Conservation (phyloP, 1,139 yeast species). For the Hyphopichia khmerensis region DNA sequence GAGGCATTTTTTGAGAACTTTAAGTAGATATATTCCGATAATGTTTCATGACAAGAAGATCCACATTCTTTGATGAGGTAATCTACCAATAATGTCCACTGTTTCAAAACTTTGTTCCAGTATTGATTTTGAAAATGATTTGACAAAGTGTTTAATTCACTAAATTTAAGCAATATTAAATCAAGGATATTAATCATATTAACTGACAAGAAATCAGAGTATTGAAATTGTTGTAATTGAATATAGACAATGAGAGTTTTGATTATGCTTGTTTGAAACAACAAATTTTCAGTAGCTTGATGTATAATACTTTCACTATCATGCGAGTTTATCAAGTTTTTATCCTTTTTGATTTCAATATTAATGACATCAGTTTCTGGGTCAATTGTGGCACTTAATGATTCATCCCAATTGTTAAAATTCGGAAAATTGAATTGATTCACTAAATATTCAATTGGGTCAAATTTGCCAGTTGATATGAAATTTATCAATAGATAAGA, state of each 20-base stretch:
- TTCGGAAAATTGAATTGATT: conserved; percentile 29
- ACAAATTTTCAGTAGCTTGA: conserved; percentile 17
- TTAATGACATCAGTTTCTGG: conserved; percentile 15
- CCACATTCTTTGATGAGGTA: conserved; percentile 41
- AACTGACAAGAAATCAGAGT: conserved; percentile 33
- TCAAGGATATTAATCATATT: conserved; percentile 32
- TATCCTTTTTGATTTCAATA: conserved; percentile 19
- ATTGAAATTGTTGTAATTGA: conserved; percentile 45
- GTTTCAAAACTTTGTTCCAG: conserved; percentile 33
- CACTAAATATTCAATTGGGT: conserved; percentile 35
- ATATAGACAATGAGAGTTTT: conserved; percentile 38
- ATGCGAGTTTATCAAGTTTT: conserved; percentile 19
- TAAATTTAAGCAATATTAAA: conserved; percentile 30
- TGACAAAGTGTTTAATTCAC: conserved; percentile 16
- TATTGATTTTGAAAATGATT: conserved; percentile 33
- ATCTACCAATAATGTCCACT: conserved; percentile 32
- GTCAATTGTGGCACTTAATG: conserved; percentile 16
- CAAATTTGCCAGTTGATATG: conserved; percentile 41
- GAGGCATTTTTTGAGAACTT: conserved; percentile 22
- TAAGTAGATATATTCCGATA: conserved; percentile 29
- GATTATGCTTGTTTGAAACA: conserved; percentile 32
- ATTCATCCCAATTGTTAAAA: conserved; percentile 23
- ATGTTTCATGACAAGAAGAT: conserved; percentile 36
- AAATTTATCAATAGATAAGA: conserved; percentile 36
- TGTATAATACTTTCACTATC: conserved; percentile 29